A percentile compares a stretch with the other conserved stretches of the same genome.
phyloP scores from a whole-genome alignment of 805 yeast genomes.

The Kodamaea kakaduensis region DNA sequence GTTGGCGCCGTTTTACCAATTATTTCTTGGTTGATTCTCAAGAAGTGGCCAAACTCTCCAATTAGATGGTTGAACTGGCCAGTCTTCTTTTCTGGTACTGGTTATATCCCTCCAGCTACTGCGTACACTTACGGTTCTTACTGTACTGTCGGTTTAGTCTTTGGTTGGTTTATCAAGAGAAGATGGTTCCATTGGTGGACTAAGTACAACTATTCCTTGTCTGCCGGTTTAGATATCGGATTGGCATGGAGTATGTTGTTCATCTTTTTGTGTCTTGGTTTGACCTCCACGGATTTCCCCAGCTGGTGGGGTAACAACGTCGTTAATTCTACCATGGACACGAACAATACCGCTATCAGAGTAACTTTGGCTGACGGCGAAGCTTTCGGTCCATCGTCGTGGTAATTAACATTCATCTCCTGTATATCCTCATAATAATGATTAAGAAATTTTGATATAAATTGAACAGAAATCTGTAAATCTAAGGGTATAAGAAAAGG shows the following conservation, averaged over 20 bases:
- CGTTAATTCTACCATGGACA: conserved; percentile 36
- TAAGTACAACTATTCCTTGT: conserved; percentile 43
- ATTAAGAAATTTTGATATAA: too few relatives aligned
- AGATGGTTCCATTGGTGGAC: conserved; percentile 43
- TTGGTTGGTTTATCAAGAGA: conserved; percentile 38
- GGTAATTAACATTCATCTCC: conserved; percentile 31
- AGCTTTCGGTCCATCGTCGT: conserved; percentile 44
- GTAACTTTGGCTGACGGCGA: conserved; percentile 34
- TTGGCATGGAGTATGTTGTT: conserved; percentile 30
- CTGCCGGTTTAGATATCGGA: conserved; percentile 44
- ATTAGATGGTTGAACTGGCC: conserved; percentile 27
- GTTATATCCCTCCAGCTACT: conserved; percentile 70
- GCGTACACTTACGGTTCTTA: conserved; percentile 61
- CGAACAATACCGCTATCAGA: conserved; percentile 31
- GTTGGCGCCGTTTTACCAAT: conserved; percentile 36
- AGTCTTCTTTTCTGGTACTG: conserved; percentile 45
- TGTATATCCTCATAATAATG: too few relatives aligned
- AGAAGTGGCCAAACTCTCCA: conserved; percentile 39
- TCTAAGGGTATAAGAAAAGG: too few relatives aligned
- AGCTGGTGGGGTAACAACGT: conserved; percentile 69
- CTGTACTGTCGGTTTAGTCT: conserved; percentile 34
- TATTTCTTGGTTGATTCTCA: conserved; percentile 35
- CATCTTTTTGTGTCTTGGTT: conserved; percentile 21
- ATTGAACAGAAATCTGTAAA: too few relatives aligned
- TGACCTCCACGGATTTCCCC: conserved; percentile 21